A percentile compares a stretch with the other conserved stretches of the same genome.
Evolutionary conservation across 169 alveolate species (phyloP).

Genomic region (Sarcocystis neurona): DNA sequence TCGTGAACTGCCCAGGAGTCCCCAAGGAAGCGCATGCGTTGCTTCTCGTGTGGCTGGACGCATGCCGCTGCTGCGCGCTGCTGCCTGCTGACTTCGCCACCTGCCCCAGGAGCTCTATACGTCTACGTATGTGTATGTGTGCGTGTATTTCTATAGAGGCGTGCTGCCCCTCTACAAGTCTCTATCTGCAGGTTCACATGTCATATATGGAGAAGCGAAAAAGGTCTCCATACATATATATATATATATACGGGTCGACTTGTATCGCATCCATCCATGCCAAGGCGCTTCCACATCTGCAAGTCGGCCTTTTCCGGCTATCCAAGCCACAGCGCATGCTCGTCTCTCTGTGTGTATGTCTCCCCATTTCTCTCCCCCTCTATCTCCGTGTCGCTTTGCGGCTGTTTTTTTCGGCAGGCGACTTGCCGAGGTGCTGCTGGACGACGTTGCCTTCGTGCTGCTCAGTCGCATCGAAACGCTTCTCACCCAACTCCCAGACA

Average conservation of each 20-base stretch:
- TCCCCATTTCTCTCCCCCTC: neutral
- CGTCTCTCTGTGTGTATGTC: neutral
- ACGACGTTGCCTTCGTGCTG: slow-evolving; percentile 48
- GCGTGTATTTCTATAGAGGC: no score
- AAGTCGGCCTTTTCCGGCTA: neutral
- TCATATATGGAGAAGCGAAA: no score
- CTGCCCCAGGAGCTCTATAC: no score
- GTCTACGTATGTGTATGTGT: no score
- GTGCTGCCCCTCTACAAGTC: no score
- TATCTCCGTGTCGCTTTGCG: neutral
- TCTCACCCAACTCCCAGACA: neutral
- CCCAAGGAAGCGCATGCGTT: no score
- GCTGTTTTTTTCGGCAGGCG: neutral
- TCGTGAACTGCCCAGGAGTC: no score
- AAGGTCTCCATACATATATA: neutral
- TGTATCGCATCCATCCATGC: neutral
- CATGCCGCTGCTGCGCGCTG: no score
- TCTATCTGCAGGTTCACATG: no score
- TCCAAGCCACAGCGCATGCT: neutral
- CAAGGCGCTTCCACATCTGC: neutral
- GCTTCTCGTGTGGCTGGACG: no score
- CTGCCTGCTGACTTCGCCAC: no score
- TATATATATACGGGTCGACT: neutral
- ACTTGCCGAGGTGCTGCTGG: slow-evolving; percentile 53
- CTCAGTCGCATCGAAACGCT: slow-evolving; percentile 41